A percentile compares a stretch with the other conserved stretches of the same genome.
Conservation (phyloP, 2,329 filamentous ascomycete genomes). For the Cryphonectria carpinicola region DNA sequence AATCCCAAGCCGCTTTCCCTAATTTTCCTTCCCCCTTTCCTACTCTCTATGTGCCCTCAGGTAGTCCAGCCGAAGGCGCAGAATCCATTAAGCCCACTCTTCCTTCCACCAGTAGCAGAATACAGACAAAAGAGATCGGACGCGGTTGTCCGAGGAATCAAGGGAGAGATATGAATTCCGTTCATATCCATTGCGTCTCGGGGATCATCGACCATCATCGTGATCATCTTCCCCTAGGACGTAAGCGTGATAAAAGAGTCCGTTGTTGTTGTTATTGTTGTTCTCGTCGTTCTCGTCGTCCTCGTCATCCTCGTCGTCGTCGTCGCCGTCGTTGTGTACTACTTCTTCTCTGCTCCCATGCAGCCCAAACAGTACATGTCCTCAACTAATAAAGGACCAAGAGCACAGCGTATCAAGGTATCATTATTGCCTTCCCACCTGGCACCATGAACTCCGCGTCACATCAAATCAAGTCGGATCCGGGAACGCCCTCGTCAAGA, state of each 20-base stretch:
- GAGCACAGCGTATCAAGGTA: conserved; percentile 21
- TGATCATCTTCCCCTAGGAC: background rate
- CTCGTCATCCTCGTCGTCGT: no score
- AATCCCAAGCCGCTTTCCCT: conserved; percentile 13
- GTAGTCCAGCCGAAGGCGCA: conserved; percentile 25
- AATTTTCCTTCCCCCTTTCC: background rate
- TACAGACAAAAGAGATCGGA: conserved; percentile 12
- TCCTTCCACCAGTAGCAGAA: conserved; percentile 11
- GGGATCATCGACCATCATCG: background rate
- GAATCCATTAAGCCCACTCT: conserved; percentile 20
- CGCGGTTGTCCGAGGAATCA: background rate
- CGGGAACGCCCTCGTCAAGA: conserved; percentile 14
- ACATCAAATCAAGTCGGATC: conserved; percentile 9
- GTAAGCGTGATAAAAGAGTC: background rate
- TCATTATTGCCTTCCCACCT: conserved; percentile 14
- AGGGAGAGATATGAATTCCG: background rate
- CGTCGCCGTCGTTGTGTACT: background rate
- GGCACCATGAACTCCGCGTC: conserved; percentile 22
- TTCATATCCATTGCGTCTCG: background rate
- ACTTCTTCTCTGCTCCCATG: background rate
- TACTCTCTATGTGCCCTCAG: conserved; percentile 24
- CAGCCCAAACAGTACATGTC: conserved; percentile 11
- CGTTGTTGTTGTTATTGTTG: background rate
- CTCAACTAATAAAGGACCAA: conserved; percentile 1
- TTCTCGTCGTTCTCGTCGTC: no score